Evolutionary conservation across 1,284 basidiomycete species (phyloP).

Genomic region (Ganoderma lucidum): DNA sequence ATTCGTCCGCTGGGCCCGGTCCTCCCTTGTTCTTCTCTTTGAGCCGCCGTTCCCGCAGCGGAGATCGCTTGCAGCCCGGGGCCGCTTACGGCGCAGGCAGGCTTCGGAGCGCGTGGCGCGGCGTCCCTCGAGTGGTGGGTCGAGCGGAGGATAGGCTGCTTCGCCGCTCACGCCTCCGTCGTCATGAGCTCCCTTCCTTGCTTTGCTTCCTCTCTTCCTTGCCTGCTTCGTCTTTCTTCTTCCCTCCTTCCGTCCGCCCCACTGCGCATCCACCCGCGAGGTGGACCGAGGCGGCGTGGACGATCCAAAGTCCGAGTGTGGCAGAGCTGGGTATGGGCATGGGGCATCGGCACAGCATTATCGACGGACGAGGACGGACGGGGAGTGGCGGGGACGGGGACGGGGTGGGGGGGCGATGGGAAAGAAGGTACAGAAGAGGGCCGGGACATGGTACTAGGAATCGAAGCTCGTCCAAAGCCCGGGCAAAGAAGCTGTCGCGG

Average conservation of each 20-base stretch:
- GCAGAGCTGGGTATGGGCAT: neutral
- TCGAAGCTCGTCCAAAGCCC: constrained; percentile 23
- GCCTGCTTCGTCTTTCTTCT: neutral
- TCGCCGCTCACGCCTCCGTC: constrained; percentile 1
- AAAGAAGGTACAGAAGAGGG: constrained; percentile 22
- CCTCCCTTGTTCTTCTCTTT: neutral
- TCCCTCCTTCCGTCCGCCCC: neutral
- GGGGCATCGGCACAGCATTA: constrained; percentile 5
- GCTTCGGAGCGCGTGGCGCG: constrained; percentile 4
- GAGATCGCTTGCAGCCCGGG: constrained; percentile 2
- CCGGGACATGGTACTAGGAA: constrained; percentile 23
- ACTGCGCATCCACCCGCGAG: neutral
- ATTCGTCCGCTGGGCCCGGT: neutral
- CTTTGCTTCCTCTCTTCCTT: neutral
- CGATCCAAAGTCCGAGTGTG: neutral
- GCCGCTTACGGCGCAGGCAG: neutral
- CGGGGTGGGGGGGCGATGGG: neutral
- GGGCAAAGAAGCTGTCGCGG: constrained; percentile 17
- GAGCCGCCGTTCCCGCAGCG: neutral
- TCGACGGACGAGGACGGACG: neutral
- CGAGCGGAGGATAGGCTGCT: neutral
- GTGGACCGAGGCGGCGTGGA: neutral
- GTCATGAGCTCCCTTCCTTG: constrained; percentile 1
- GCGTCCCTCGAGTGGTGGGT: neutral
- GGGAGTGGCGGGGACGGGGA: neutral